A percentile compares a stretch with the other conserved stretches of the same genome.
phyloP scores from a whole-genome alignment of 1,284 basidiomycete genomes.

The Pulveroboletus sp. region DNA sequence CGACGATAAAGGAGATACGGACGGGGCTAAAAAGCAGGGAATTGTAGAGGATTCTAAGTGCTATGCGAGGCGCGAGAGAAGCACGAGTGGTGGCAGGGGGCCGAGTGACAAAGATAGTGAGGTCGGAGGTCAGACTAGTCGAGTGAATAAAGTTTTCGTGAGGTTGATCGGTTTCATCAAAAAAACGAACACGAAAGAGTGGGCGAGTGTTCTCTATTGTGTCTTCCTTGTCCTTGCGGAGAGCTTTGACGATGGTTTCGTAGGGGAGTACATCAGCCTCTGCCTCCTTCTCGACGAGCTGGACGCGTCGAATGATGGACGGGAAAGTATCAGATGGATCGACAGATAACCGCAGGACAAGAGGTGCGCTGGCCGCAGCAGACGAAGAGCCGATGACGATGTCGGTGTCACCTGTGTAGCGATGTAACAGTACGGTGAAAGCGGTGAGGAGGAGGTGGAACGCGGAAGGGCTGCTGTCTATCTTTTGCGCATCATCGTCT shows the following conservation, averaged over 20 bases:
- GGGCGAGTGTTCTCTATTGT: constrained; percentile 53
- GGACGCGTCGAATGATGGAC: constrained; percentile 85
- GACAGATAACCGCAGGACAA: constrained; percentile 83
- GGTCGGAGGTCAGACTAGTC: constrained; percentile 84
- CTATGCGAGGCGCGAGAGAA: constrained; percentile 74
- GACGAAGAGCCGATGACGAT: constrained; percentile 92
- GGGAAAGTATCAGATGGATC: constrained; percentile 90
- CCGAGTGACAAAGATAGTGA: constrained; percentile 79
- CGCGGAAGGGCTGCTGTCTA: constrained; percentile 64
- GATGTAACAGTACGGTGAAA: constrained; percentile 88
- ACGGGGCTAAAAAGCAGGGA: constrained; percentile 87
- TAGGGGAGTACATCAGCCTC: constrained; percentile 83
- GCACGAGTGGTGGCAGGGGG: constrained; percentile 66
- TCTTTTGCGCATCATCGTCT: constrained; percentile 47
- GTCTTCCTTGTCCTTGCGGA: constrained; percentile 63
- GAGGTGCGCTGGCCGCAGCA: constrained; percentile 71
- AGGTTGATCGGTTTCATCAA: constrained; percentile 83
- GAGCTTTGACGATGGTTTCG: constrained; percentile 73
- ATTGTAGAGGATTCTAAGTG: constrained; percentile 90
- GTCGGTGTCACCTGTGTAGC: constrained; percentile 96
- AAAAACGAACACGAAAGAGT: constrained; percentile 93
- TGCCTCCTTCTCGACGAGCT: constrained; percentile 83
- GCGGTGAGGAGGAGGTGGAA: constrained; percentile 92
- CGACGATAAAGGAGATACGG: constrained; percentile 77
- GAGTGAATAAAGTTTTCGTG: constrained; percentile 75